A percentile compares a stretch with the other conserved stretches of the same genome.
Evolutionary conservation across 1,139 yeast species (phyloP).

Genomic region (Chernovozyma sophiae-reginae): DNA sequence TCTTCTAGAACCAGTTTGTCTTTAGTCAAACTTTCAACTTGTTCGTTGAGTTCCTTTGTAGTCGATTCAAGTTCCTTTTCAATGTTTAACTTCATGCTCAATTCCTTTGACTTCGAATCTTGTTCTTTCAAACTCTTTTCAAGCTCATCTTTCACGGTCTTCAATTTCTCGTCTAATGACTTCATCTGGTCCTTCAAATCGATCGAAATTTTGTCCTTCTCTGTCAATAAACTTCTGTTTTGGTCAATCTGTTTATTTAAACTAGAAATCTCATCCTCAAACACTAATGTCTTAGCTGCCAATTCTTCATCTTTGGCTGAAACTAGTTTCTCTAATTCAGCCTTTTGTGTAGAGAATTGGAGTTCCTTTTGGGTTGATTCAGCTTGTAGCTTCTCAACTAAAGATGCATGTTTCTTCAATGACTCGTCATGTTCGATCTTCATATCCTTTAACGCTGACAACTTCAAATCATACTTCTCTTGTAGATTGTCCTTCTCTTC

Average conservation of each 20-base stretch:
- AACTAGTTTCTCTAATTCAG: slow-evolving; percentile 1
- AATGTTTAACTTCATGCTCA: not conserved
- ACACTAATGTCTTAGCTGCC: not conserved
- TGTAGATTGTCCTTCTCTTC: slow-evolving; percentile 8
- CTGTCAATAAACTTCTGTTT: not conserved
- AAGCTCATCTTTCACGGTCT: slow-evolving; percentile 1
- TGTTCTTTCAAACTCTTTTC: slow-evolving; percentile 1
- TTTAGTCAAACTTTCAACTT: not conserved
- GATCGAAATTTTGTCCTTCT: not conserved
- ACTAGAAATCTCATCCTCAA: slow-evolving; percentile 4
- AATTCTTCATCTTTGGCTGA: not conserved
- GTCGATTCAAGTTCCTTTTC: not conserved
- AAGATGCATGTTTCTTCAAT: not conserved
- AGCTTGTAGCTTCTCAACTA: not conserved
- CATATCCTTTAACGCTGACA: slow-evolving; percentile 2
- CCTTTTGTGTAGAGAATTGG: not conserved
- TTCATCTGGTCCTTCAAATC: not conserved
- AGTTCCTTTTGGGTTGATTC: not conserved
- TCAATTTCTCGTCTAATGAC: slow-evolving; percentile 1
- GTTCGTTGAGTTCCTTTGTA: not conserved
- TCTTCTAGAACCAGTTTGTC: not conserved
- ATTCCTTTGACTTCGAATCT: not conserved
- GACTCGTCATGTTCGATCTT: slow-evolving; percentile 4
- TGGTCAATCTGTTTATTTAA: not conserved
- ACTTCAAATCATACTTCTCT: not conserved